Percentiles rank a stretch among this genome's conserved stretches.
phyloP scores from a whole-genome alignment of 176 grass and related monocot genomes.

The Bolboschoenus planiculmis region DNA sequence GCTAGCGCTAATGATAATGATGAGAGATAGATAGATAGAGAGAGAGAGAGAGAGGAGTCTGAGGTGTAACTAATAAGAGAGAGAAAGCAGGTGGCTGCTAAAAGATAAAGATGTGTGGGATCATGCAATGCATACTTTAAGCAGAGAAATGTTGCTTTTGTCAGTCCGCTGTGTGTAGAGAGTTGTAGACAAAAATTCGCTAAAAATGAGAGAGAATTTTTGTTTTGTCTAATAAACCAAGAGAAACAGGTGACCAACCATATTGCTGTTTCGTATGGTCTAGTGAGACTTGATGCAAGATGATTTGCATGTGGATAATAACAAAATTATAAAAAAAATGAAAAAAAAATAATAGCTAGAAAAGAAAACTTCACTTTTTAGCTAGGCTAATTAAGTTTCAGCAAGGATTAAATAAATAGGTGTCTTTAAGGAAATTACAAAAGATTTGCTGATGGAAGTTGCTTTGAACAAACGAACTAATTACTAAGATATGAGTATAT shows the following conservation, averaged over 20 bases:
- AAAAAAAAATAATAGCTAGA: not conserved
- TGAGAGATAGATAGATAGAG: conserved; percentile 4
- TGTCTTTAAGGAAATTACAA: not conserved
- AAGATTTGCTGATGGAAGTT: not conserved
- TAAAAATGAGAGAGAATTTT: conserved; percentile 1
- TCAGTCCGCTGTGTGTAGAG: conserved; percentile 9
- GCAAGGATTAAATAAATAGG: not conserved
- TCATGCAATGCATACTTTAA: conserved; percentile 20
- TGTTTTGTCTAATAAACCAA: conserved; percentile 3
- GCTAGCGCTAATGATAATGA: conserved; percentile 20
- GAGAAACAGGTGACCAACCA: conserved; percentile 8
- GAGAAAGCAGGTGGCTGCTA: not conserved
- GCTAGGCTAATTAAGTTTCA: too few species aligned
- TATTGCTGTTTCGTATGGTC: not conserved
- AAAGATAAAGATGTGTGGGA: not conserved
- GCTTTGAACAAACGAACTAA: not conserved
- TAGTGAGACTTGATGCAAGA: not conserved
- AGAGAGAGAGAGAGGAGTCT: too few species aligned
- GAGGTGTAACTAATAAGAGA: conserved; percentile 20
- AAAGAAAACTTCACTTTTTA: too few species aligned
- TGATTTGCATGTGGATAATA: not conserved
- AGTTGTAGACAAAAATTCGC: not conserved
- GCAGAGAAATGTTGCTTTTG: conserved; percentile 18
- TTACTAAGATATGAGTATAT: not conserved
- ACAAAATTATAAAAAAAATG: not conserved